Base-by-base conservation (phyloP, 2,329 filamentous ascomycete species). In the Tolypocladium paradoxum region DNA sequence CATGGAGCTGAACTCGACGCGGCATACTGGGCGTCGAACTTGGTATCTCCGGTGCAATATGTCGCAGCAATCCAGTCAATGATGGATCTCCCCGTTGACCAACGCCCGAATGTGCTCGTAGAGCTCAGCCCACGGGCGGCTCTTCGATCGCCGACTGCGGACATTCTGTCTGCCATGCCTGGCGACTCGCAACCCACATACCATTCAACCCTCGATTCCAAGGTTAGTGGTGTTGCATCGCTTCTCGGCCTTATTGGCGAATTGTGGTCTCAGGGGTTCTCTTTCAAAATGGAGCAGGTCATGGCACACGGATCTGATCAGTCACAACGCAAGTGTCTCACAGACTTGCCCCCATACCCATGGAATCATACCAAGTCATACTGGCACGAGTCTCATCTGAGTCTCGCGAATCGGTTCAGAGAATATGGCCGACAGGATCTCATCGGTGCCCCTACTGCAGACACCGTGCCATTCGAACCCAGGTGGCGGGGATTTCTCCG, bases 321-420 rank as follows among this genome's bases (percentile, higher is more conserved):
- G 16, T n/a, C 34, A 8, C 51, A 37, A 4, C 60, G 60, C n/a
- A 65, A 64, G 51, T 70, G 71, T 22, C 63, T 81, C 3, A 58
- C 67, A 1, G 71, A 75, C 54, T 61, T 82, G 34, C 78, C 79
- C 2, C 67, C 70, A 1, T 81, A 81, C 55, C 70, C 75, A 2
- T 82, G 78, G 77, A 78, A 81, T 33, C 78, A 81, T 54, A 63
- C 66, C 29, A 76, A 71, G 29, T 65, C 61, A 1, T 78, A 79
- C 60, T 81, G 78, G 78, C 71, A 77, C 55, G 78, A 82, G 54
- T 75, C 74, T 1, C 72, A 75, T 40, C 59, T 76, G 2, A 74
- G 73, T 22, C 60, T 63, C 16, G 67, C 71, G 12, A 70, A 71
- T 48, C 70, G 76, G 3, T 71, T 75, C 53, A 68, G 75, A 16